These are phyloP conservation scores for Agroathelia rolfsii DNA, from an alignment of 1,284 basidiomycete genomes.

Conservation along the genomic window DNA sequence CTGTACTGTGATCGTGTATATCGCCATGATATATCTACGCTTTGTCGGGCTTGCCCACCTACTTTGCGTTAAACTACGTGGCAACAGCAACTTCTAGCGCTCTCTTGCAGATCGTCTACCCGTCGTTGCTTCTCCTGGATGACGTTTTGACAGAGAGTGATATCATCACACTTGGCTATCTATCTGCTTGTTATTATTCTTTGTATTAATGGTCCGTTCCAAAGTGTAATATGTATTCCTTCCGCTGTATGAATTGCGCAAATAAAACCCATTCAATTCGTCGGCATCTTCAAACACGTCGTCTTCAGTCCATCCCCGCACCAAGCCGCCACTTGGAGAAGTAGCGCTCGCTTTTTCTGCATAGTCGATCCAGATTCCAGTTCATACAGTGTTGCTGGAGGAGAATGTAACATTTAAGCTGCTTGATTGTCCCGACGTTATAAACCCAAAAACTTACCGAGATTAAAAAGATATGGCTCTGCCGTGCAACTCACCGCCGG, in stretches of 20 bases:
- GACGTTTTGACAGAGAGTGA: slow-evolving; percentile 61
- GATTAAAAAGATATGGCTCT: slow-evolving; percentile 74
- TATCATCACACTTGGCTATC: too few relatives aligned
- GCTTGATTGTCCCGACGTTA: slow-evolving; percentile 5
- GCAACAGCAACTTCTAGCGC: slow-evolving; percentile 35
- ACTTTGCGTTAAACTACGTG: slow-evolving; percentile 62
- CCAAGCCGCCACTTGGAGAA: slow-evolving; percentile 71
- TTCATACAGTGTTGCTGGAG: slow-evolving; percentile 68
- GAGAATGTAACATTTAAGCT: too few relatives aligned
- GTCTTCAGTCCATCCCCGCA: slow-evolving; percentile 70
- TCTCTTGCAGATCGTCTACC: slow-evolving; percentile 53
- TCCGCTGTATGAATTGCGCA: too few relatives aligned
- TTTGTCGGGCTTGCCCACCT: slow-evolving; percentile 30
- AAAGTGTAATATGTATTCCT: too few relatives aligned
- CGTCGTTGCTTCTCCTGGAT: slow-evolving; percentile 24
- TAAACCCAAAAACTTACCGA: slow-evolving; percentile 40
- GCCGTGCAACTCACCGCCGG: slow-evolving; percentile 61
- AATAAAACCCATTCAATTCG: slow-evolving; percentile 37
- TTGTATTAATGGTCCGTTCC: too few relatives aligned
- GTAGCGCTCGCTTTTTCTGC: slow-evolving; percentile 62
- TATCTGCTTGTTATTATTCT: too few relatives aligned
- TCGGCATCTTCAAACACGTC: slow-evolving; percentile 73
- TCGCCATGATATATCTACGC: slow-evolving; percentile 60
- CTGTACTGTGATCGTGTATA: too few relatives aligned
- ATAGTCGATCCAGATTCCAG: slow-evolving; percentile 57